Base-by-base conservation (phyloP, 2,329 filamentous ascomycete genomes). In the Cordyceps cicadae region DNA sequence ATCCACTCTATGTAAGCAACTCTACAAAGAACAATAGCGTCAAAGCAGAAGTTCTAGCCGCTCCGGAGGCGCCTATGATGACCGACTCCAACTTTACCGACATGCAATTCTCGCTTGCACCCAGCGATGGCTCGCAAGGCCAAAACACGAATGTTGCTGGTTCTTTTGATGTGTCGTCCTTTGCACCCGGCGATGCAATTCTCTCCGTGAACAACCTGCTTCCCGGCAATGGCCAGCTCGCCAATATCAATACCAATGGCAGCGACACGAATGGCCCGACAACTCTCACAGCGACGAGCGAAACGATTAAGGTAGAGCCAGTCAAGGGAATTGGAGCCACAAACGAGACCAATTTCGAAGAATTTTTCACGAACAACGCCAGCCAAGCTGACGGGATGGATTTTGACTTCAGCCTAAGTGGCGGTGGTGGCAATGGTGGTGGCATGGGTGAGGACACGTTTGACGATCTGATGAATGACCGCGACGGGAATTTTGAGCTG, bases 91-190 rank as follows among this genome's bases (percentile, higher is more conserved):
- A 77, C 63, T 84, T 83, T 65, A 83, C 81, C 15, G 75, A 83
- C 63, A 83, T 83, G 79, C 76, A 80, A 41, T 84, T 84, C 64
- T 77, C 79, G 0, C 71, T 83, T 5, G 81, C 78, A 1, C 78
- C 80, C 0, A 63, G 75, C 9, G 72, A 70, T 54, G 69, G 69
- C 60, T 60, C 34, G 67, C 70, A 50, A 62, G 67, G 17, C 60
- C 59, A 34, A 43, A 65, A 32, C 66, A 64, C 21, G 55, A 66
- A 14, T 68, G 70, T 59, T 77, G 61, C 68, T 73, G 7, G 72
- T 11, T 50, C 76, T 5, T 80, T 81, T 64, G 79, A 81, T 59
- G 69, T 80, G 14, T 68, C 77, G 2, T 73, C 74, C 14, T 80
- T 81, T 66, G 73, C 72, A 5, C 67, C 73, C 1, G 60, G 74